Evolutionary conservation across 495 filamentous ascomycete species (phyloP).

Genomic region (Parmelia sp.): DNA sequence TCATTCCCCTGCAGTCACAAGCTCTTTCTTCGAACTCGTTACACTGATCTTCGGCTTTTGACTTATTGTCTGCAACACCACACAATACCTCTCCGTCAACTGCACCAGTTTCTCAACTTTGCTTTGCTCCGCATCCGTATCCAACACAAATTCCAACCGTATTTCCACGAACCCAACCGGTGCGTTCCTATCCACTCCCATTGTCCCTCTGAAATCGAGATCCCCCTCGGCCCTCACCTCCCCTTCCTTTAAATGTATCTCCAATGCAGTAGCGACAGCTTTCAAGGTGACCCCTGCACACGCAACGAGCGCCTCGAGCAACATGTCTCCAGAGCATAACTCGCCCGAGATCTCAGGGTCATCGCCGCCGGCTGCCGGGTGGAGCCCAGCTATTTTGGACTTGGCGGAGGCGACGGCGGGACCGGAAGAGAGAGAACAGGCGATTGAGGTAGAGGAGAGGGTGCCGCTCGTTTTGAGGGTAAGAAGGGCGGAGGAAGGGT

Average conservation of each 20-base stretch:
- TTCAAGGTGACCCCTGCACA: constrained; percentile 37
- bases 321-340: constrained; percentile 37
- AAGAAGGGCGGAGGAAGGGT: constrained; percentile 32
- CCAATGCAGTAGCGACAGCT: constrained; percentile 34
- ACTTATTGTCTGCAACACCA: constrained; percentile 35
- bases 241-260: constrained; percentile 28
- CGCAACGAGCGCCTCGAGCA: constrained; percentile 36
- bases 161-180: constrained; percentile 35
- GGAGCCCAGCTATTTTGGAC: constrained; percentile 30
- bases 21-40: neutral
- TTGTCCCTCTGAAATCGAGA: constrained; percentile 35
- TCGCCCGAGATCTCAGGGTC: constrained; percentile 33
- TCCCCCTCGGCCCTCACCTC: constrained; percentile 34
- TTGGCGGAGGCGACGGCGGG: constrained; percentile 29
- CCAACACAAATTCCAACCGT: constrained; percentile 30
- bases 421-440: constrained; percentile 31
- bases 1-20: neutral
- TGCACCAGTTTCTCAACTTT: constrained; percentile 34
- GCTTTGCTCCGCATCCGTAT: constrained; percentile 28
- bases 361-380: constrained; percentile 30
- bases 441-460: constrained; percentile 28
- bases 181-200: constrained; percentile 34
- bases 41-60: constrained; percentile 26
- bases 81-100: constrained; percentile 36
- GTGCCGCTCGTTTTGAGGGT: constrained; percentile 32